These are phyloP conservation scores for Salix caprea DNA, from an alignment of 345 rosid species.

Conservation along the genomic window DNA sequence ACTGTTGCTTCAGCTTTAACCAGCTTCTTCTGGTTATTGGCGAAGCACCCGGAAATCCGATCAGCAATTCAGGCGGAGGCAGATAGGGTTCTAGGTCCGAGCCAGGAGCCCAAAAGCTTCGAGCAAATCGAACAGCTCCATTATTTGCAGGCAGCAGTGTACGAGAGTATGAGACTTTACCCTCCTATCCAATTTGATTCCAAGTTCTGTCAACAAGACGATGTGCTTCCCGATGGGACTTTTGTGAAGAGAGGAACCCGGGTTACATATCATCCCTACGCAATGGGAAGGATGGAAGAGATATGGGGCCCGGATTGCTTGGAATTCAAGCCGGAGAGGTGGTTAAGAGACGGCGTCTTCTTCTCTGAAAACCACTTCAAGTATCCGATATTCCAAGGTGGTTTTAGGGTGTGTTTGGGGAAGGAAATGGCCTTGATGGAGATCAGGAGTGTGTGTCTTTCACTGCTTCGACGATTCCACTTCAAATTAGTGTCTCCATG, in stretches of 20 bases:
- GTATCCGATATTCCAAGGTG: slow-evolving; percentile 75
- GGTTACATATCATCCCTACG: slow-evolving; percentile 74
- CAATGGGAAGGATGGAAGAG: slow-evolving; percentile 67
- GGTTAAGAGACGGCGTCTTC: slow-evolving; percentile 52
- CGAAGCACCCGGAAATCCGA: slow-evolving; percentile 33
- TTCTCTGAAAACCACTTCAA: slow-evolving; percentile 47
- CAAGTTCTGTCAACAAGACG: slow-evolving; percentile 42
- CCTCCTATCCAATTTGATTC: slow-evolving; percentile 63
- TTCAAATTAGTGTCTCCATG: slow-evolving; percentile 14
- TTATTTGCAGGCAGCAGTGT: slow-evolving; percentile 42
- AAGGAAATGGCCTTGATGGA: slow-evolving; percentile 74
- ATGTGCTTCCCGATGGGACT: slow-evolving; percentile 47
- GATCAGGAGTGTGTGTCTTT: slow-evolving; percentile 52
- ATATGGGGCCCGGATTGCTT: slow-evolving; percentile 67
- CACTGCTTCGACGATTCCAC: slow-evolving; percentile 41
- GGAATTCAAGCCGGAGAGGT: slow-evolving; percentile 71
- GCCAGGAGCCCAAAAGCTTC: slow-evolving; percentile 11
- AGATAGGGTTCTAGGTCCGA: slow-evolving; percentile 30
- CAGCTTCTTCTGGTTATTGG: slow-evolving; percentile 48
- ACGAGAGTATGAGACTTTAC: slow-evolving; percentile 51
- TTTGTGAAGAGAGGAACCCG: slow-evolving; percentile 55
- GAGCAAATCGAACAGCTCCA: slow-evolving; percentile 34
- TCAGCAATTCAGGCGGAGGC: slow-evolving; percentile 33
- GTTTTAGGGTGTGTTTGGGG: slow-evolving; percentile 66
- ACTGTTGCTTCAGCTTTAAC: slow-evolving; percentile 55